Evolutionary conservation across 176 grass and related monocot genomes (phyloP).

Genomic region (Oryza punctata): DNA sequence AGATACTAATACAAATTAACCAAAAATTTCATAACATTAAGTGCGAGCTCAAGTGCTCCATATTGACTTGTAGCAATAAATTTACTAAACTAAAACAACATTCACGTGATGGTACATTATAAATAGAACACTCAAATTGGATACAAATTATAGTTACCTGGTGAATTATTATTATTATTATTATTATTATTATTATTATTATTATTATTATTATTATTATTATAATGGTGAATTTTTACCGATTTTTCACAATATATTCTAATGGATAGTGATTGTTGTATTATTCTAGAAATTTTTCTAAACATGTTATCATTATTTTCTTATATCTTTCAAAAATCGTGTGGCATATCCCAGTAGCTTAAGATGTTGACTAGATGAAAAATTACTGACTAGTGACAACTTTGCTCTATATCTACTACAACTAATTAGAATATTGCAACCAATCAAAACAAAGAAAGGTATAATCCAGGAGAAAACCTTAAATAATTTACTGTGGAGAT

Average conservation of each 20-base stretch:
- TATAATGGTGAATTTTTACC: neutral
- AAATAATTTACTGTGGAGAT: slow-evolving; percentile 69
- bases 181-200: neutral
- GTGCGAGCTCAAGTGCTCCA: neutral
- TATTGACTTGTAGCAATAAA: neutral
- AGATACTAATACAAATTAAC: neutral
- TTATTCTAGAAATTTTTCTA: neutral
- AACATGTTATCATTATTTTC: neutral
- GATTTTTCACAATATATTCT: neutral
- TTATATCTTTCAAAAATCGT: neutral
- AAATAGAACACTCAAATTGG: neutral
- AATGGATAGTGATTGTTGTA: neutral
- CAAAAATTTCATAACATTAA: neutral
- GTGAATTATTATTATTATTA: neutral
- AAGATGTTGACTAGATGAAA: neutral
- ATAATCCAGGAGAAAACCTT: slow-evolving; percentile 50
- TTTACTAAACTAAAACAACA: neutral
- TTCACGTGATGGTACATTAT: neutral
- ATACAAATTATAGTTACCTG: neutral
- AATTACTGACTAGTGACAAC: neutral
- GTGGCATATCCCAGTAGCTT: neutral
- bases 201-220: neutral
- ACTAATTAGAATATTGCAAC: neutral
- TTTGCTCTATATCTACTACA: neutral
- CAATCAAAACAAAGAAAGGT: neutral